Evolutionary conservation across 2,329 filamentous ascomycete species (phyloP), one percentile per base, ranked within the genome.

Genomic region (Microsporum audouinii): DNA sequence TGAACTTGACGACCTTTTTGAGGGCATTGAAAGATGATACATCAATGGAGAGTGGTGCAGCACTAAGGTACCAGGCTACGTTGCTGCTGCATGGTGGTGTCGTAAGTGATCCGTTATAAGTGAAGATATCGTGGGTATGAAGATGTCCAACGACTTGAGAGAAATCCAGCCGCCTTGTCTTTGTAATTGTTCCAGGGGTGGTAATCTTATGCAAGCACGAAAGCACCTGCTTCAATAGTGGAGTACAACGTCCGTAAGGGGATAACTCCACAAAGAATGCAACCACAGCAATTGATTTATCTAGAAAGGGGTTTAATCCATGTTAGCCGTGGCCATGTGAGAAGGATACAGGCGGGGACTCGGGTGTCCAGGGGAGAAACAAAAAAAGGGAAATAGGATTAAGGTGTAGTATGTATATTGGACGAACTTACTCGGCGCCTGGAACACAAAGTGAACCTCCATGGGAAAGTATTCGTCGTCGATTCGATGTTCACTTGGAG

Each of bases 51-150:
- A 83, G 68, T 29, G 78, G 76, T 51, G 79, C 63, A 63, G 75
- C 70, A 62, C 77, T 76, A 56, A 84, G 34, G 56, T 82, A 71
- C 76, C 82, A 85, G 7, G 71, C 74, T 27, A 86, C 73, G 31
- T 78, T 79, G 70, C 85, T 82, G 14, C 76, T 75, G 72, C 84
- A 86, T 2, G 84, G 84, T 23, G 84, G 84, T 0, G 83, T 85
- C 45, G 84, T 86, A 55, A 86, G 75, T 17, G 81, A 84, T 23
- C 84, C 84, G 10, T 71, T 70, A 74, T 86, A 86, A 62, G 51
- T 36, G 51, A 36, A 55, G 51, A 55, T 36, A 8, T 36, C 51
- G 14, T 55, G 7, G 31, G 6, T 6, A 6, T 55, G 31, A 36
- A 55, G 14, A 29, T 38, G 51, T 5, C 36, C 17, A 12, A 36